Evolutionary conservation across 2,329 filamentous ascomycete species (phyloP).

Genomic region (Coleophoma crateriformis): DNA sequence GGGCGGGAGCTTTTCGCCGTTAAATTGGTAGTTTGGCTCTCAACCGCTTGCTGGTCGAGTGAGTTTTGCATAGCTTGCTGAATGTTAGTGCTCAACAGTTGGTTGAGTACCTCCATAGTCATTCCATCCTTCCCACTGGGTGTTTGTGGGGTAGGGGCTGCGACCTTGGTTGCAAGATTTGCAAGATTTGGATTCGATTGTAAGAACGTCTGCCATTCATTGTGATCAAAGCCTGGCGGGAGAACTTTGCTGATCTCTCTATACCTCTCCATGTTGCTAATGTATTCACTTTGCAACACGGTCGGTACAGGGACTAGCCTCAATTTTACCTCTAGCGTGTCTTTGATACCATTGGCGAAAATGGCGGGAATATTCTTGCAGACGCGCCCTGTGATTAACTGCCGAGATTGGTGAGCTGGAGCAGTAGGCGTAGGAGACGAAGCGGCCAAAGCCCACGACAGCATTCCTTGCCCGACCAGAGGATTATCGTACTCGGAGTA

Average conservation of each 20-base stretch:
- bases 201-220: slow-evolving; percentile 74
- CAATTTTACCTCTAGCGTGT: slow-evolving; percentile 90
- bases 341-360: slow-evolving; percentile 75
- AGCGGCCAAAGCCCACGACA: slow-evolving; percentile 71
- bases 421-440: slow-evolving; percentile 48
- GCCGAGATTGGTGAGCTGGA: slow-evolving; percentile 54
- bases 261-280: slow-evolving; percentile 55
- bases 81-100: slow-evolving; percentile 23
- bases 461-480: slow-evolving; percentile 89
- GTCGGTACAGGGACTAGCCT: slow-evolving; percentile 71
- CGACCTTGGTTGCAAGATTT: slow-evolving; percentile 25
- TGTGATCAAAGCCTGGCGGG: slow-evolving; percentile 58
- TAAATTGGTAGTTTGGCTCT: slow-evolving; percentile 7
- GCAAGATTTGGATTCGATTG: slow-evolving; percentile 58
- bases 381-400: slow-evolving; percentile 81
- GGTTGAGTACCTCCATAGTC: slow-evolving; percentile 27
- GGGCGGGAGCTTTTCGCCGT: slow-evolving; percentile 18
- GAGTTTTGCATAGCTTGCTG: slow-evolving; percentile 14
- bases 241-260: slow-evolving; percentile 51
- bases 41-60: slow-evolving; percentile 11
- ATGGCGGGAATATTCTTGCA: slow-evolving; percentile 80
- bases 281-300: slow-evolving; percentile 51
- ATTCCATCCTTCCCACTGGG: slow-evolving; percentile 17
- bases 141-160: slow-evolving; percentile 4
- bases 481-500: slow-evolving; percentile 94